A percentile compares a stretch with the other conserved stretches of the same genome.
Evolutionary conservation across 192 early-diverging fungal genomes (phyloP).

Genomic region (Coemansia sp.): DNA sequence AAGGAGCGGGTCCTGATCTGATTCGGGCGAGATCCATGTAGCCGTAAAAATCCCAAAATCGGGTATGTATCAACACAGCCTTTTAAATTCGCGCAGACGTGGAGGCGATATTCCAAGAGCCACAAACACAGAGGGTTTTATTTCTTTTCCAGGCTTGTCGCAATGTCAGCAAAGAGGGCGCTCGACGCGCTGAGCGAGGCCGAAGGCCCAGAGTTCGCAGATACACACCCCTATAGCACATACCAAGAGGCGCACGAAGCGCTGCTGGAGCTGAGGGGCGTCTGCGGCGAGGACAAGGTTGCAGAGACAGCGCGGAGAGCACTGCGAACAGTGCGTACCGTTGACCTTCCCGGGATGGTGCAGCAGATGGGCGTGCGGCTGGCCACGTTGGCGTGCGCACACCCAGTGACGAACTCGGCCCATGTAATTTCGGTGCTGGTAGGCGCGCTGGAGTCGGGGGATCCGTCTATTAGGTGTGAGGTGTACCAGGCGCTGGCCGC

Average conservation of each 20-base stretch:
- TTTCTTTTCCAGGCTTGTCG: too few species aligned
- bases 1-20: too few species aligned
- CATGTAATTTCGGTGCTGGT: conserved; percentile 1
- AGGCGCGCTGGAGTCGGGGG: conserved; percentile 5
- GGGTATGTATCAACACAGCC: too few species aligned
- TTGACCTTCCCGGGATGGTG: conserved; percentile 6
- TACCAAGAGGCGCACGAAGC: conserved; percentile 30
- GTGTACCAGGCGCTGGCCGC: conserved; percentile 25
- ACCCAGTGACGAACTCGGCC: conserved; percentile 21
- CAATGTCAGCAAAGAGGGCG: too few species aligned
- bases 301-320: conserved; percentile 6
- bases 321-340: neutral
- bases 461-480: conserved; percentile 32
- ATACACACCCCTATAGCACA: conserved; percentile 13
- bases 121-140: too few species aligned
- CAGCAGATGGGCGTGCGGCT: conserved; percentile 33
- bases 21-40: too few species aligned
- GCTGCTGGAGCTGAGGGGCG: conserved; percentile 9
- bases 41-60: too few species aligned
- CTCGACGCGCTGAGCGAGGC: too few species aligned
- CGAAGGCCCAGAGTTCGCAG: too few species aligned
- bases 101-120: neutral
- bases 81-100: too few species aligned
- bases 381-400: conserved; percentile 17
- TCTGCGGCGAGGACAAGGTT: conserved; percentile 3